Base-by-base conservation (phyloP, 2,329 filamentous ascomycete genomes). In the Thyridium curvatum region DNA sequence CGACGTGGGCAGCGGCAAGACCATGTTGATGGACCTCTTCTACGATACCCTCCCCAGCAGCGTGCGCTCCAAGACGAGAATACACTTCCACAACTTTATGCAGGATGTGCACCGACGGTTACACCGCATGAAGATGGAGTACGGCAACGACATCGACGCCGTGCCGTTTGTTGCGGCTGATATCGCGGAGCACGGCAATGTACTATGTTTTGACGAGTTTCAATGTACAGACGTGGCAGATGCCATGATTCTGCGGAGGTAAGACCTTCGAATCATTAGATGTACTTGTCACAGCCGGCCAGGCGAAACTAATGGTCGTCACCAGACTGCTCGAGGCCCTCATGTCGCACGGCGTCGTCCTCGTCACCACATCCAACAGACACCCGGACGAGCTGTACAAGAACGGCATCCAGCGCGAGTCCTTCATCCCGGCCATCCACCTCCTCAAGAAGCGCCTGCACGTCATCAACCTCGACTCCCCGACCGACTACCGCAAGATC, bases 11-110 rank as follows among this genome's bases (percentile, higher is more conserved):
- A 94, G 88, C 53, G 93, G 93, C 45, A 98, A 98, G 72, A 98
- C 93, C 3, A 98, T 98, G 93, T 72, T 98, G 56, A 98, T 98
- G 93, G 91, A 98, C 58, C 71, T 98, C 36, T 96, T 97, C 62
- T 95, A 90, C 66, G 90, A 97, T 47, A 96, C 91, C 0, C 69
- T 97, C 16, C 93, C 93, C 0, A 60, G 69, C 13, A 83, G 84
- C 43, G 89, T 97, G 47, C 75, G 72, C 41, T 79, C 80, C 26
- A 96, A 95, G 68, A 94, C 84, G 34, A 77, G 93, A 35, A 96
- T 98, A 54, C 93, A 98, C 68, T 98, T 98, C 64, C 89, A 97
- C 69, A 95, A 95, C 61, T 98, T 98, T 69, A 98, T 98, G 93
- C 93, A 97, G 62, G 86, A 94, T 60, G 84, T 97, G 35, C 93